Percentiles rank a stretch among this genome's conserved stretches.
phyloP scores from a whole-genome alignment of 441 rosid species.

The Gossypium schwendimanii region DNA sequence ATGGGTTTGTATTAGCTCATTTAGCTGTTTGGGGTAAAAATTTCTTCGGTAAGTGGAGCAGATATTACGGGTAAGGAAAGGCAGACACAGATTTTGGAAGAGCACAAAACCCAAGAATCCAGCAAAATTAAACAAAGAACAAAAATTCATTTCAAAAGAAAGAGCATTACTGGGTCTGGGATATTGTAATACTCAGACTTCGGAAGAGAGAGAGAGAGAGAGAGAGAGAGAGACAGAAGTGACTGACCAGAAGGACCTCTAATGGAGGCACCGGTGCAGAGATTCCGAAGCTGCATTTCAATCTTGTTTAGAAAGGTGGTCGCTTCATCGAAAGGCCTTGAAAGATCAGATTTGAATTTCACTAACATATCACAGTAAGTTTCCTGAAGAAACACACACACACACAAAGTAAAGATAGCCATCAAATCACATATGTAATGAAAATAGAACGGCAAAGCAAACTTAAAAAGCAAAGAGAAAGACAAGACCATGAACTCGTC shows the following conservation, averaged over 20 bases:
- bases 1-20: conserved; percentile 5
- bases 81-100: neutral
- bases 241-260: conserved; percentile 44
- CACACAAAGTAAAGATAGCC: neutral
- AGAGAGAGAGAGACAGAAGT: neutral
- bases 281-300: conserved; percentile 79
- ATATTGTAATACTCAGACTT: neutral
- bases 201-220: conserved; percentile 11
- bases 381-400: conserved; percentile 33
- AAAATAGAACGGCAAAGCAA: neutral
- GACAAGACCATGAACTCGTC: conserved; percentile 60
- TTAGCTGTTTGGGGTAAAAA: conserved; percentile 4
- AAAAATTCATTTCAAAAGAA: conserved; percentile 3
- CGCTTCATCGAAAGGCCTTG: conserved; percentile 85
- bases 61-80: conserved; percentile 19
- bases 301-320: conserved; percentile 62
- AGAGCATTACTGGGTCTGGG: neutral
- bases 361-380: conserved; percentile 65
- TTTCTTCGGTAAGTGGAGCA: conserved; percentile 5
- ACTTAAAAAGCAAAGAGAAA: neutral
- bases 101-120: conserved; percentile 27
- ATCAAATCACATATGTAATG: neutral
- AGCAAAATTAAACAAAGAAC: neutral
- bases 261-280: conserved; percentile 50
- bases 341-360: conserved; percentile 79